Evolutionary conservation across 768 basidiomycete species (phyloP).

Genomic region (Hemileccinum rubropunctum): DNA sequence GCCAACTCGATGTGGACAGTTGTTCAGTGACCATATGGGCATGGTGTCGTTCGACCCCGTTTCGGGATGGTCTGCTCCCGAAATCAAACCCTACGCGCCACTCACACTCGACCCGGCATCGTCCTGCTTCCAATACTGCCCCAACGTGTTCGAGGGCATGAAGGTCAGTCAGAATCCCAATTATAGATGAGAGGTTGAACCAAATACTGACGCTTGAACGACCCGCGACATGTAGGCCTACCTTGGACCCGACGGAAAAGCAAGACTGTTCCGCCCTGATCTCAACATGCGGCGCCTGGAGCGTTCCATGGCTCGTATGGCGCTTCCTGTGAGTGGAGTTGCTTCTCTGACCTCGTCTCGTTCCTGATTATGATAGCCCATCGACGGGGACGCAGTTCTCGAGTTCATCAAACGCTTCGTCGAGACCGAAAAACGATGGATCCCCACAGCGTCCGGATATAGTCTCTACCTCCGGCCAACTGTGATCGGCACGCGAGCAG

Average conservation of each 20-base stretch:
- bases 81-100: conserved; percentile 69
- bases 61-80: conserved; percentile 67
- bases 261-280: conserved; percentile 78
- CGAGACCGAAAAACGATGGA: conserved; percentile 75
- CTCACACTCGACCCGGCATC: conserved; percentile 55
- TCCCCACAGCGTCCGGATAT: conserved; percentile 68
- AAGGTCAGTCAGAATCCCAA: conserved; percentile 40
- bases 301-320: conserved; percentile 65
- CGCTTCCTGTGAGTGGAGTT: conserved; percentile 55
- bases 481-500: conserved; percentile 48
- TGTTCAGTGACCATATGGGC: conserved; percentile 80
- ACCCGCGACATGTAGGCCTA: conserved; percentile 49
- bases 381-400: conserved; percentile 46
- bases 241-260: conserved; percentile 64
- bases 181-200: neutral
- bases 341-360: too few relatives aligned
- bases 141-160: conserved; percentile 62
- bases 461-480: conserved; percentile 88
- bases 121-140: conserved; percentile 61
- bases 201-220: too few relatives aligned
- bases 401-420: conserved; percentile 66
- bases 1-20: conserved; percentile 29
- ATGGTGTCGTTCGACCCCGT: conserved; percentile 58
- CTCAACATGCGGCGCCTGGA: conserved; percentile 83
- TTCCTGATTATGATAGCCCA: conserved; percentile 25